These are phyloP conservation scores for Delphinella strobiligena DNA, from an alignment of 2,329 filamentous ascomycete species.

Conservation along the genomic window DNA sequence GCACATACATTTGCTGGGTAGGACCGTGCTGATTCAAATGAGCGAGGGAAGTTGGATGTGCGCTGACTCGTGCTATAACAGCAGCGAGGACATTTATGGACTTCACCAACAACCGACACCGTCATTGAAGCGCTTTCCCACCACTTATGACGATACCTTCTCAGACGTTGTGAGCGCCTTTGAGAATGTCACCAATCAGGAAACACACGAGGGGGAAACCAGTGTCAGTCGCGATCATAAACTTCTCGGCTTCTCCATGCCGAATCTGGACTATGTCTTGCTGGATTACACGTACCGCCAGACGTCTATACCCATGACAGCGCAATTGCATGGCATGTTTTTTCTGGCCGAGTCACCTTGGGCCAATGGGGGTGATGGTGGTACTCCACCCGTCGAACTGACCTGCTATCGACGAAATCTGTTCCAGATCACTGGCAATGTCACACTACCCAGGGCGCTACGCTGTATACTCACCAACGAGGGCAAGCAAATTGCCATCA, in stretches of 20 bases:
- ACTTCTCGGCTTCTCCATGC: constrained; percentile 39
- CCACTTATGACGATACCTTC: constrained; percentile 37
- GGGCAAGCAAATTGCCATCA: constrained; percentile 72
- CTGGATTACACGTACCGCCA: constrained; percentile 54
- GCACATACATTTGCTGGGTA: constrained; percentile 50
- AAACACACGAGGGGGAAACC: constrained; percentile 28
- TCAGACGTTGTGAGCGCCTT: constrained; percentile 37
- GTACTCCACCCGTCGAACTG: constrained; percentile 60
- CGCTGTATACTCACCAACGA: constrained; percentile 73
- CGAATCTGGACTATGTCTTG: constrained; percentile 42
- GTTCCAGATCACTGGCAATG: constrained; percentile 87
- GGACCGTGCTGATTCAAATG: too few relatives aligned
- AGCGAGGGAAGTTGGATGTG: not conserved
- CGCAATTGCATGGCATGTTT: constrained; percentile 81
- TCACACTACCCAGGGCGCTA: constrained; percentile 67
- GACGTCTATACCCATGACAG: constrained; percentile 54
- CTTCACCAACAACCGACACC: constrained; percentile 14
- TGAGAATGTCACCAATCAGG: constrained; percentile 30
- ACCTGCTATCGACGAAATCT: constrained; percentile 94
- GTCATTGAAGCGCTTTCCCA: constrained; percentile 18
- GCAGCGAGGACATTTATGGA: constrained; percentile 17
- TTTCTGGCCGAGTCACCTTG: constrained; percentile 71
- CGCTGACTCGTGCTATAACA: constrained; percentile 10
- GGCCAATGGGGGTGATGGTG: constrained; percentile 43
- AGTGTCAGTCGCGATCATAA: constrained; percentile 53